phyloP scores from a whole-genome alignment of 345 rosid species.

The Rhizophora mangle region DNA sequence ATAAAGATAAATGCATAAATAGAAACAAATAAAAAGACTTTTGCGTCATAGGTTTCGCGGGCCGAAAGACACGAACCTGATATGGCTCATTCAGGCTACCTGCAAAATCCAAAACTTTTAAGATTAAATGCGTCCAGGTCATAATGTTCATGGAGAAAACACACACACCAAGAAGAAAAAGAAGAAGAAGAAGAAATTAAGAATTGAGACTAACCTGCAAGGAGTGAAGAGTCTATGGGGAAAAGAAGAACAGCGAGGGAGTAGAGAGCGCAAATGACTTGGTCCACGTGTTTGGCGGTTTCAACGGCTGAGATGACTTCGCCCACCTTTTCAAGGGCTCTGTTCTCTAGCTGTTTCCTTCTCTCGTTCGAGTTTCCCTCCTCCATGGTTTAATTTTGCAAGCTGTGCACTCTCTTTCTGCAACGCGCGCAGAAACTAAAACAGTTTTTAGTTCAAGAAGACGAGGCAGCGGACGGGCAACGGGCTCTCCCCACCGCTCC shows the following conservation, averaged over 20 bases:
- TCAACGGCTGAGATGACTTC: slow-evolving; percentile 49
- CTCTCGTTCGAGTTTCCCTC: slow-evolving; percentile 8
- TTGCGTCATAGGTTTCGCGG: background rate
- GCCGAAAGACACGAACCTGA: slow-evolving; percentile 46
- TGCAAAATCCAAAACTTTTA: slow-evolving; percentile 18
- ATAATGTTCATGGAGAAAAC: background rate
- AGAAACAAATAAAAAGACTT: slow-evolving; percentile 7
- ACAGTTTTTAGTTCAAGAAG: too few relatives aligned
- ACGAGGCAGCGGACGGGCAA: too few relatives aligned
- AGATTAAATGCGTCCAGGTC: too few relatives aligned
- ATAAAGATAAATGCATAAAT: background rate
- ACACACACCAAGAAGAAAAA: background rate
- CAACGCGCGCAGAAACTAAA: too few relatives aligned
- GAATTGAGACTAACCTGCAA: slow-evolving; percentile 43
- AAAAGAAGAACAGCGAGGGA: slow-evolving; percentile 73
- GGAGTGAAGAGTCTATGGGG: slow-evolving; percentile 53
- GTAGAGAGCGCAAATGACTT: slow-evolving; percentile 68
- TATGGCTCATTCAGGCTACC: slow-evolving; percentile 50
- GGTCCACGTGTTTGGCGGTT: slow-evolving; percentile 67
- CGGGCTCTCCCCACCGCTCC: too few relatives aligned
- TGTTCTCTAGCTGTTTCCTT: slow-evolving; percentile 13
- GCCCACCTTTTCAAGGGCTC: slow-evolving; percentile 48
- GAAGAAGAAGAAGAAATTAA: background rate
- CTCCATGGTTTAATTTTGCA: background rate
- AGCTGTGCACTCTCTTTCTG: too few relatives aligned